Evolutionary conservation across 169 alveolate species (phyloP), one percentile per base, ranked within the genome.

Genomic region (Fabrea salina): DNA sequence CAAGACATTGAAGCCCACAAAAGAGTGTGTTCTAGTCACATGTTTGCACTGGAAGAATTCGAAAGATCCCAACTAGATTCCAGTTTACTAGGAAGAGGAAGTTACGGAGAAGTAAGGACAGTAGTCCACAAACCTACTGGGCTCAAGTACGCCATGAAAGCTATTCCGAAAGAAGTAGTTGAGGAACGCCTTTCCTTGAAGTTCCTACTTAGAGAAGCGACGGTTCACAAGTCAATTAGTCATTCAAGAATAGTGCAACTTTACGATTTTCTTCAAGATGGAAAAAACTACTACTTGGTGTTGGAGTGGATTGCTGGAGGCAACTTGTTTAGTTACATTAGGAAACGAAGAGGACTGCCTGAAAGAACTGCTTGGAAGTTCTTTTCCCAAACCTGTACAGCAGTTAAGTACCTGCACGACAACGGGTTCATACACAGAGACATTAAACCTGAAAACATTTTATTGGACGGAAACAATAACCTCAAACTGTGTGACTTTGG

Each of bases 21-120:
- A 40, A 32, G 41, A 32, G 27, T 16, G 2, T 64, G 75, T 41
- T 19, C 16, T 32, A 51, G 57, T 35, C 75, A 32, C 41, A 30
- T 64, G 50, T 64, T 32, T 40, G 5, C 8, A 32, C 41, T 64
- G 30, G 39, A 64, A 64, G 75, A 64, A 25, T 5, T 64, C 25
- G 33, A 22, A 6, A 32, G 30, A 37, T 25, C 41, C 19, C 16
- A 33, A 64, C 8, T n/a, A 19, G 41, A 2, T 4, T 22, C 27
- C 11, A 32, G 54, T 7, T 16, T 32, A 22, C 51, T 90, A 3
- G 97, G 97, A 22, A 88, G 85, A 61, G 97, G 97, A 19, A 71
- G 89, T 59, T 85, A 84, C 75, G 96, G 94, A 39, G 81, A 92
- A 82, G 97, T 94, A n/a, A n/a, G n/a, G n/a, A n/a, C n/a, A 44